phyloP scores from a whole-genome alignment of 2,329 filamentous ascomycete genomes.

The Cladosporium velox region DNA sequence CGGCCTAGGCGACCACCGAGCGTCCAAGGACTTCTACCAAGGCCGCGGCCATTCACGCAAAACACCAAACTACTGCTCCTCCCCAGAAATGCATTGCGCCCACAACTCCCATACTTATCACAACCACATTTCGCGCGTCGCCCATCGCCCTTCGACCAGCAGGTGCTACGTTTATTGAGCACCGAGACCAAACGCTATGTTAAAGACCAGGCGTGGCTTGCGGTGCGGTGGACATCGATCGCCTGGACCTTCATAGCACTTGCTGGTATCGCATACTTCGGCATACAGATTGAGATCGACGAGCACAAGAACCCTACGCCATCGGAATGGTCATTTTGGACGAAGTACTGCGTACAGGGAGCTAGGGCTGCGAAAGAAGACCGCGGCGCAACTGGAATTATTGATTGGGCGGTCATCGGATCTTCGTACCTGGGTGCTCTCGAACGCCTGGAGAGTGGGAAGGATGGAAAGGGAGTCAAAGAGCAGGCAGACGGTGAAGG shows the following conservation, averaged over 20 bases:
- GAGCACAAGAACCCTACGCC: constrained; percentile 80
- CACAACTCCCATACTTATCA: constrained; percentile 67
- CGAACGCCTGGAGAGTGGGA: constrained; percentile 61
- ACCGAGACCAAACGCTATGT: constrained; percentile 73
- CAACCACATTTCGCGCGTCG: constrained; percentile 45
- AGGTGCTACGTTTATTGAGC: constrained; percentile 71
- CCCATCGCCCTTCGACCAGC: constrained; percentile 31
- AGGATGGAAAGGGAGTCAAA: constrained; percentile 67
- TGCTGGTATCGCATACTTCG: constrained; percentile 62
- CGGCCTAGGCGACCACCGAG: constrained; percentile 32
- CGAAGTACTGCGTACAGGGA: constrained; percentile 66
- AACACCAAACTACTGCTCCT: constrained; percentile 57
- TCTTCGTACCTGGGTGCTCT: constrained; percentile 62
- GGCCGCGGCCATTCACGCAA: constrained; percentile 59
- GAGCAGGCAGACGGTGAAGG: constrained; percentile 41
- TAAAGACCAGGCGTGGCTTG: constrained; percentile 68
- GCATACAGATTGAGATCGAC: constrained; percentile 70
- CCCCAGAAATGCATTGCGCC: constrained; percentile 53
- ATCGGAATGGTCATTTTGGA: constrained; percentile 74
- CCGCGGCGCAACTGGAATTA: constrained; percentile 58
- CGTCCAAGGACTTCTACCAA: constrained; percentile 13
- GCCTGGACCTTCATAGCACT: constrained; percentile 66
- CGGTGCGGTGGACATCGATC: constrained; percentile 66
- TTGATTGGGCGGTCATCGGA: constrained; percentile 71
- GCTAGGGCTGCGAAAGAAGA: constrained; percentile 52